Evolutionary conservation across 495 filamentous ascomycete genomes (phyloP).

Genomic region (Opeltia flavorubescens): DNA sequence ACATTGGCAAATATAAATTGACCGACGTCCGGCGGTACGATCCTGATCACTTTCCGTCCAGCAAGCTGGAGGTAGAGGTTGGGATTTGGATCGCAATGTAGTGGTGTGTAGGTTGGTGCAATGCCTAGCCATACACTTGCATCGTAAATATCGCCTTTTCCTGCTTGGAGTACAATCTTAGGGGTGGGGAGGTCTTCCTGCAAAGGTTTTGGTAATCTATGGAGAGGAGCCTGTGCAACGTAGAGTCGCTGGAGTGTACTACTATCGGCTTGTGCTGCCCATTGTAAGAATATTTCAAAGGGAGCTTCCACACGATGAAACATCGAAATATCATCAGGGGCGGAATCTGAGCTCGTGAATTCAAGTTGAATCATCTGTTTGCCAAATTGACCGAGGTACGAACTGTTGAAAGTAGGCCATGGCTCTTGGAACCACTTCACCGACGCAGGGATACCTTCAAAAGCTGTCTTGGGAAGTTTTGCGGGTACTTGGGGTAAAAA

Average conservation of each 20-base stretch:
- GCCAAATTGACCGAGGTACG: slow-evolving; percentile 35
- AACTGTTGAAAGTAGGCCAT: neutral
- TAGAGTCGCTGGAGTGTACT: slow-evolving; percentile 42
- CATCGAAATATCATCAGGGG: slow-evolving; percentile 2
- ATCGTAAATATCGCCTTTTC: slow-evolving; percentile 68
- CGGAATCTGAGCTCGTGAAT: slow-evolving; percentile 23
- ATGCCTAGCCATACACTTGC: slow-evolving; percentile 80
- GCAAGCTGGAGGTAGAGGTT: slow-evolving; percentile 82
- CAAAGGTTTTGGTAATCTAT: slow-evolving; percentile 45
- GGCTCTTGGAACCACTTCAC: slow-evolving; percentile 36
- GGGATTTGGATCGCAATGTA: slow-evolving; percentile 87
- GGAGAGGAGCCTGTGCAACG: slow-evolving; percentile 67
- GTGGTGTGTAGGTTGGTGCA: slow-evolving; percentile 72
- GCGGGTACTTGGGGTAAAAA: slow-evolving; percentile 34
- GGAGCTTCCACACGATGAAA: slow-evolving; percentile 46
- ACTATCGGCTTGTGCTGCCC: slow-evolving; percentile 23
- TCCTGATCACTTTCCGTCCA: slow-evolving; percentile 56
- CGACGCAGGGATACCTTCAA: slow-evolving; percentile 33
- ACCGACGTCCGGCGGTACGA: slow-evolving; percentile 51
- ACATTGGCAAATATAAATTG: slow-evolving; percentile 43
- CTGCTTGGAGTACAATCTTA: slow-evolving; percentile 39
- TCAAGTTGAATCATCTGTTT: slow-evolving; percentile 44
- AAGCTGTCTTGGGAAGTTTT: slow-evolving; percentile 31
- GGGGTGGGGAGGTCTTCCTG: slow-evolving; percentile 57
- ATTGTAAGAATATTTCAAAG: slow-evolving; percentile 41